Percentiles rank a stretch among this genome's conserved stretches.
These are phyloP conservation scores for Cystobasidiaceae sp. DNA, from an alignment of 1,284 basidiomycete species.

Conservation along the genomic window DNA sequence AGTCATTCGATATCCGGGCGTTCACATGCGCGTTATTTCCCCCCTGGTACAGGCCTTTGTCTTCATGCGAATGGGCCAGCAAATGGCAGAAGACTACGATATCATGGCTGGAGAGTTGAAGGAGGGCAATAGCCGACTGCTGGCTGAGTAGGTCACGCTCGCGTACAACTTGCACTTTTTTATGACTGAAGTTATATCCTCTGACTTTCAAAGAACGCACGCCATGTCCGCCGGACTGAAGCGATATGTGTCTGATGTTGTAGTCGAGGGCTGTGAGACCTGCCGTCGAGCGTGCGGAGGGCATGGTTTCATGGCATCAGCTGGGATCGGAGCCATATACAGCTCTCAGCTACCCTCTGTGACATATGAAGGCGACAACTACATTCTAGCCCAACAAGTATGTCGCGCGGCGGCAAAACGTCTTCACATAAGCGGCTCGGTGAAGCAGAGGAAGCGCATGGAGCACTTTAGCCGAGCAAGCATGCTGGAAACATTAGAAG, in stretches of 20 bases:
- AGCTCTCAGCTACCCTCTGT: slow-evolving; percentile 58
- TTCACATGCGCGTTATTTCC: slow-evolving; percentile 64
- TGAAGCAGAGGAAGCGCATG: slow-evolving; percentile 14
- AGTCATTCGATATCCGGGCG: slow-evolving; percentile 64
- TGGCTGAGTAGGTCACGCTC: slow-evolving; percentile 52
- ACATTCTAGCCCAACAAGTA: slow-evolving; percentile 66
- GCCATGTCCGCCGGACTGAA: slow-evolving; percentile 67
- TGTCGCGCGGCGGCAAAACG: slow-evolving; percentile 64
- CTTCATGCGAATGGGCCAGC: slow-evolving; percentile 62
- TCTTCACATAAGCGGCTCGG: no score
- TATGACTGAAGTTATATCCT: not conserved
- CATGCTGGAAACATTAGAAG: slow-evolving; percentile 49
- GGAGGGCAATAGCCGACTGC: slow-evolving; percentile 52
- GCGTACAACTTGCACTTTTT: not conserved
- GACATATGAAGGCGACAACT: slow-evolving; percentile 75
- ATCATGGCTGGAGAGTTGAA: slow-evolving; percentile 54
- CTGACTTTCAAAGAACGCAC: slow-evolving; percentile 52
- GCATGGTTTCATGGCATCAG: slow-evolving; percentile 67
- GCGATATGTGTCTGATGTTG: slow-evolving; percentile 55
- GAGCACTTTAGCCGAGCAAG: not conserved
- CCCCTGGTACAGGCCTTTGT: slow-evolving; percentile 64
- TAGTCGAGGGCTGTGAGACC: slow-evolving; percentile 60
- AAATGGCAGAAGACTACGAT: slow-evolving; percentile 57
- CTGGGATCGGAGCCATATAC: slow-evolving; percentile 62
- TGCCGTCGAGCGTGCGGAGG: slow-evolving; percentile 69